A percentile compares a stretch with the other conserved stretches of the same genome.
These are phyloP conservation scores for Aphanocladium album DNA, from an alignment of 2,329 filamentous ascomycete species.

Conservation along the genomic window DNA sequence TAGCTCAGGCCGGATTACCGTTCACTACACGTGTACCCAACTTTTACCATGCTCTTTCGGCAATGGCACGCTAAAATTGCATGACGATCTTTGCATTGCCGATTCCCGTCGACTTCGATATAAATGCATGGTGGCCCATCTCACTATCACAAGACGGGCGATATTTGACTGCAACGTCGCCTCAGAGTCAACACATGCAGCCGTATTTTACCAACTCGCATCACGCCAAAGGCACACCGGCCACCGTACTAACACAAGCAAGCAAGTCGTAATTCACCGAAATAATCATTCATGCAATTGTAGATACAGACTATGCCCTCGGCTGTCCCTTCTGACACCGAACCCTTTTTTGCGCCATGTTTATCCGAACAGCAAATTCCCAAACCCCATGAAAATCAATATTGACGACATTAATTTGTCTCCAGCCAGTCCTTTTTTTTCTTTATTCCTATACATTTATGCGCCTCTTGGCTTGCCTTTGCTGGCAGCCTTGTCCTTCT, in stretches of 20 bases:
- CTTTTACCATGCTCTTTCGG: neutral
- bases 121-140: neutral
- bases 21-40: no score
- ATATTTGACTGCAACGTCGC: neutral
- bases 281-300: neutral
- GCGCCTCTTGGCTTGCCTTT: constrained; percentile 80
- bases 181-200: neutral
- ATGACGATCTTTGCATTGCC: neutral
- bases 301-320: neutral
- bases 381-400: neutral
- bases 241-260: neutral
- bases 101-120: no score
- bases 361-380: neutral
- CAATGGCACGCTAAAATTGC: neutral
- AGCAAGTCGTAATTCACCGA: neutral
- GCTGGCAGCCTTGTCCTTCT: constrained; percentile 88
- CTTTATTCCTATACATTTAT: neutral
- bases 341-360: constrained; percentile 5
- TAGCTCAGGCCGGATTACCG: neutral
- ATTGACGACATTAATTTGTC: neutral
- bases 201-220: neutral
- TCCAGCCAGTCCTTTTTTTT: neutral
- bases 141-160: neutral
- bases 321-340: neutral
- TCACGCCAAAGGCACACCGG: neutral